Conservation (phyloP, 176 grass and related monocot species). For the Cenchrus purpureus region DNA sequence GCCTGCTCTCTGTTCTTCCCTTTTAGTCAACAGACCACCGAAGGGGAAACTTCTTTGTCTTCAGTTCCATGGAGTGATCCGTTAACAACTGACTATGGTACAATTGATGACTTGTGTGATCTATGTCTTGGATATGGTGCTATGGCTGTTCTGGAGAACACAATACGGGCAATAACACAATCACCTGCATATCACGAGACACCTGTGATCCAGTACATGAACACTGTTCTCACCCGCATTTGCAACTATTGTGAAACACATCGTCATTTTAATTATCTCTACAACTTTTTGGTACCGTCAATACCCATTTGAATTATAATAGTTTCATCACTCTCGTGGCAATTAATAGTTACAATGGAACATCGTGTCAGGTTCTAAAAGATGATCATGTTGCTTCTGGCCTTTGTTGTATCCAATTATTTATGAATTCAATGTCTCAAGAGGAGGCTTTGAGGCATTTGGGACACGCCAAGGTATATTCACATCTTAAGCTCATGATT, state of each 20-base stretch:
- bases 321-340: neutral
- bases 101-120: slow-evolving; percentile 90
- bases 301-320: slow-evolving; percentile 19
- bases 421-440: slow-evolving; percentile 88
- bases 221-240: slow-evolving; percentile 74
- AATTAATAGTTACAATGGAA: slow-evolving; percentile 39
- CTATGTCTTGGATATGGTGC: slow-evolving; percentile 89
- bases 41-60: slow-evolving; percentile 56
- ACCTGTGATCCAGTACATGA: slow-evolving; percentile 66
- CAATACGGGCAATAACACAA: slow-evolving; percentile 64
- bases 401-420: slow-evolving; percentile 93
- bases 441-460: slow-evolving; percentile 94
- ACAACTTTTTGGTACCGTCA: slow-evolving; percentile 86
- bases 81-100: slow-evolving; percentile 91
- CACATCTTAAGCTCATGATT: slow-evolving; percentile 6
- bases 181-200: slow-evolving; percentile 61
- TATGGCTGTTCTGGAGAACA: slow-evolving; percentile 78
- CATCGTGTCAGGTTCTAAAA: slow-evolving; percentile 75
- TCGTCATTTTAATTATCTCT: slow-evolving; percentile 97
- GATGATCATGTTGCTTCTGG: slow-evolving; percentile 94
- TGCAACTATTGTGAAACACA: slow-evolving; percentile 98
- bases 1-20: slow-evolving; percentile 88
- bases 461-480: slow-evolving; percentile 79
- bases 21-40: slow-evolving; percentile 54
- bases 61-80: slow-evolving; percentile 71